These are phyloP conservation scores for Trichosphaerium sp. DNA, from an alignment of 78 protist species.

Conservation along the genomic window DNA sequence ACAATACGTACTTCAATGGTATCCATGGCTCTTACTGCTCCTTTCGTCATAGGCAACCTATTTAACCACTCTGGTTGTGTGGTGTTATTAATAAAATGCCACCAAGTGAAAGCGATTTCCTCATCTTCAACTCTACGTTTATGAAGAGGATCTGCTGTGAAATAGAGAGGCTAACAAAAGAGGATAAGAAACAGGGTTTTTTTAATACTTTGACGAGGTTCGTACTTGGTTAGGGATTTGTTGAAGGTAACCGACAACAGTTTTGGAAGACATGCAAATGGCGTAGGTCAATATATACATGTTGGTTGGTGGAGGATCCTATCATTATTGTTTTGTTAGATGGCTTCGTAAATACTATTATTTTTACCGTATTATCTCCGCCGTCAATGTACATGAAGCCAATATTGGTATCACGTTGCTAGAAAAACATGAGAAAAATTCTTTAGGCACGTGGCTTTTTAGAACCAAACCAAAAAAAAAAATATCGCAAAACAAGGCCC, in stretches of 20 bases:
- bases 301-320: background rate
- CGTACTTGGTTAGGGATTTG: background rate
- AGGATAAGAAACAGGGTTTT: too few relatives aligned
- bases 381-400: background rate
- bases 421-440: background rate
- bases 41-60: slow-evolving; percentile 54
- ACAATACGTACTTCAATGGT: slow-evolving; percentile 26
- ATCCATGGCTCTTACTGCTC: slow-evolving; percentile 44
- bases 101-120: slow-evolving; percentile 53
- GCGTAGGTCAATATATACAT: background rate
- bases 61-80: slow-evolving; percentile 40
- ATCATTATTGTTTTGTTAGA: background rate
- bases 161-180: background rate
- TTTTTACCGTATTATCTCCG: too few relatives aligned
- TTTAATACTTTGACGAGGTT: too few relatives aligned
- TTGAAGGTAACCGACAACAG: background rate
- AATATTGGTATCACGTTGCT: background rate
- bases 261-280: background rate
- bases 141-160: background rate
- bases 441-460: background rate
- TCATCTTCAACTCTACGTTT: slow-evolving; percentile 20
- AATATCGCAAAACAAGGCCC: background rate
- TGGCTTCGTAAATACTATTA: too few relatives aligned
- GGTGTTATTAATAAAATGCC: slow-evolving; percentile 22
- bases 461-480: background rate